Evolutionary conservation across 768 basidiomycete genomes (phyloP).

Genomic region (Phylloporus scabripes): DNA sequence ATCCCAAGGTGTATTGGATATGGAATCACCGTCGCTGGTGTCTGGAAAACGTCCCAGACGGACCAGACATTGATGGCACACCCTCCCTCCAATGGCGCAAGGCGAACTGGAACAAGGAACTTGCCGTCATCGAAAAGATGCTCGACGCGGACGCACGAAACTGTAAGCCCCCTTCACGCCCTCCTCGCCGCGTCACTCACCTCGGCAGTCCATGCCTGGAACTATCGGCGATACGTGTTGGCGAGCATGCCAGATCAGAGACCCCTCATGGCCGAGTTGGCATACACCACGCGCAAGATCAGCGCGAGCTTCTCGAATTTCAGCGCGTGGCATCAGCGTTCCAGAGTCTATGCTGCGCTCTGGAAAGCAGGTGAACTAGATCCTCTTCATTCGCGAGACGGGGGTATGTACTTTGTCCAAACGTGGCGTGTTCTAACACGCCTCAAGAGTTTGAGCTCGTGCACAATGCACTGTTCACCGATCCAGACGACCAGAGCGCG

Average conservation of each 20-base stretch:
- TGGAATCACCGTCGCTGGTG: slow-evolving; percentile 99
- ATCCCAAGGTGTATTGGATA: slow-evolving; percentile 97
- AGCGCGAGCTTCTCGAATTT: slow-evolving; percentile 95
- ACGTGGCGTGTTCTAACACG: background rate
- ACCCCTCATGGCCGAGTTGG: slow-evolving; percentile 63
- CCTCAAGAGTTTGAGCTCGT: slow-evolving; percentile 84
- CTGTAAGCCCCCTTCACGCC: slow-evolving; percentile 48
- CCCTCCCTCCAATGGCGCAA: slow-evolving; percentile 66
- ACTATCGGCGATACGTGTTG: slow-evolving; percentile 85
- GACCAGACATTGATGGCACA: slow-evolving; percentile 45
- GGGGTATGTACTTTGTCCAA: slow-evolving; percentile 43
- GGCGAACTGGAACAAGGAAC: slow-evolving; percentile 77
- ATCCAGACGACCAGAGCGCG: slow-evolving; percentile 92
- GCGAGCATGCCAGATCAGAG: slow-evolving; percentile 56
- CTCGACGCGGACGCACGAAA: slow-evolving; percentile 88
- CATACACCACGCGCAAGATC: slow-evolving; percentile 87
- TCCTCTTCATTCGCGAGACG: slow-evolving; percentile 52
- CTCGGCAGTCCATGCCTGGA: slow-evolving; percentile 86
- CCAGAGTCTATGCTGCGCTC: slow-evolving; percentile 65
- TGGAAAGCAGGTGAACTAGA: slow-evolving; percentile 58
- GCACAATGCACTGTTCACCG: slow-evolving; percentile 91
- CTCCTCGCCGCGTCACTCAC: background rate
- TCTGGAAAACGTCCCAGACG: slow-evolving; percentile 76
- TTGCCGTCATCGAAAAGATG: slow-evolving; percentile 88
- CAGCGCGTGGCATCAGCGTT: slow-evolving; percentile 97